These are phyloP conservation scores for Cordyceps cicadae DNA, from an alignment of 2,329 filamentous ascomycete genomes.

Conservation along the genomic window DNA sequence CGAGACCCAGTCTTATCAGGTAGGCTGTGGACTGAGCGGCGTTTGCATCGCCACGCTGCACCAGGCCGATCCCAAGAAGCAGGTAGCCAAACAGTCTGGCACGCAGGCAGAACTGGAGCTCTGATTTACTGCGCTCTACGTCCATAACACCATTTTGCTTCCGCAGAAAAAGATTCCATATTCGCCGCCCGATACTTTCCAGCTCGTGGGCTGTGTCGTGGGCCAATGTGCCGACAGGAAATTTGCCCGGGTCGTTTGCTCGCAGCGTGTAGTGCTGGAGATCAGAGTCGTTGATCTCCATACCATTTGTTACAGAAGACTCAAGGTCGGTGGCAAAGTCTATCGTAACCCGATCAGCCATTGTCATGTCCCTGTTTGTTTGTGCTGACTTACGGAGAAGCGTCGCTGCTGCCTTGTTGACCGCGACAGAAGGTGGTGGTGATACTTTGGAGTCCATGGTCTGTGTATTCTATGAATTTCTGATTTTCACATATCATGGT, in stretches of 20 bases:
- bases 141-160: not conserved
- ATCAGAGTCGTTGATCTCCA: not conserved
- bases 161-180: not conserved
- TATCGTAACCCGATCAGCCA: not conserved
- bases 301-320: not conserved
- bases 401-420: not conserved
- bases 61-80: not conserved
- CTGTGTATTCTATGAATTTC: not conserved
- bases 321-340: constrained; percentile 1
- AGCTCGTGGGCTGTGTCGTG: not conserved
- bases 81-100: constrained; percentile 3
- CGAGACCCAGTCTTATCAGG: constrained; percentile 59
- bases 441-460: not conserved
- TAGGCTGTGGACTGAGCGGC: constrained; percentile 29
- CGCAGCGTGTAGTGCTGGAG: not conserved
- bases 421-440: not conserved
- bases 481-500: not conserved
- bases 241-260: not conserved
- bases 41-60: not conserved
- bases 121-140: accelerated
- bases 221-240: not conserved
- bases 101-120: not conserved
- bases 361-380: not conserved
- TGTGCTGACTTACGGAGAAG: not conserved
- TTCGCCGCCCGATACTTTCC: not conserved